Conservation (phyloP, 2,329 filamentous ascomycete species). For the Aspergillus candidus region DNA sequence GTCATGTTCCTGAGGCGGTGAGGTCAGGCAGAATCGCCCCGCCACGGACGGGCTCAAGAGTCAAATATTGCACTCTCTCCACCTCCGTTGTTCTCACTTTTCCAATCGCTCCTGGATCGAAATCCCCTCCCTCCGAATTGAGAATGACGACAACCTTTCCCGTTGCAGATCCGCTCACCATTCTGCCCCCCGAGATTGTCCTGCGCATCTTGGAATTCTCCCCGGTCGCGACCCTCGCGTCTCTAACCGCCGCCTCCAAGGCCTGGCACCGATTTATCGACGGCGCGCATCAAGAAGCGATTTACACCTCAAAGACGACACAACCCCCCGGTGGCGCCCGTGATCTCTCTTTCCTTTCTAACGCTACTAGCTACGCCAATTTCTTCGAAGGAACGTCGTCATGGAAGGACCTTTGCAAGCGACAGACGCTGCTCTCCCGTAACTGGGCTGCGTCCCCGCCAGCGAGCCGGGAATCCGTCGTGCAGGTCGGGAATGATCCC, state of each 20-base stretch:
- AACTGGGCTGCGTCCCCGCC: slow-evolving; percentile 36
- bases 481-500: slow-evolving; percentile 37
- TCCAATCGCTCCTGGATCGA: no score
- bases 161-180: slow-evolving; percentile 22
- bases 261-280: slow-evolving; percentile 42
- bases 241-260: slow-evolving; percentile 29
- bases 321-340: slow-evolving; percentile 21
- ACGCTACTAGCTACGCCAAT: slow-evolving; percentile 26
- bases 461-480: slow-evolving; percentile 32
- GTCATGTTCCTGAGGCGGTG: no score
- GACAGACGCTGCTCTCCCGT: slow-evolving; percentile 33
- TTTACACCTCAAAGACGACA: slow-evolving; percentile 34
- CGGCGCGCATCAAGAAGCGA: slow-evolving; percentile 37
- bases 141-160: slow-evolving; percentile 15
- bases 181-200: slow-evolving; percentile 37
- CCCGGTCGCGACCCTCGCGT: slow-evolving; percentile 29
- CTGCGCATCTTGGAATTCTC: slow-evolving; percentile 38
- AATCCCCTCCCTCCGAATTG: no score
- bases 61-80: no score
- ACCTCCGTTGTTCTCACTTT: no score
- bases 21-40: no score
- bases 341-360: slow-evolving; percentile 26
- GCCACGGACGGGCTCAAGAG: no score
- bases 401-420: slow-evolving; percentile 43
- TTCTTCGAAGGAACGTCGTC: slow-evolving; percentile 30